A percentile compares a stretch with the other conserved stretches of the same genome.
Conservation (phyloP, 495 filamentous ascomycete species). For the Tuber magnatum region DNA sequence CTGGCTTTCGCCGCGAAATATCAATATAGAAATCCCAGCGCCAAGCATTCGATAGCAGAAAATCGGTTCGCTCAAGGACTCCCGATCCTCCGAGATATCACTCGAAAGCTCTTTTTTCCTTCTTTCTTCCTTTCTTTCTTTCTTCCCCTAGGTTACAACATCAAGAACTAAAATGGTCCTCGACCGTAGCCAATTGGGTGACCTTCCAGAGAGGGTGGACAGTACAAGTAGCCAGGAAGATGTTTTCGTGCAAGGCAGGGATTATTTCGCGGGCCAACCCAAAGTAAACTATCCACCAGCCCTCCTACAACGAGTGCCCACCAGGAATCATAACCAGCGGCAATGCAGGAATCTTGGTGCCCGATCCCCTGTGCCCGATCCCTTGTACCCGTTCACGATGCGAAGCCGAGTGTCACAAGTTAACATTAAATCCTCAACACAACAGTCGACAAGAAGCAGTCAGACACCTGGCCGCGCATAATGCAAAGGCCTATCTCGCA, state of each 20-base stretch:
- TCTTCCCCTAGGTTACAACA: background rate
- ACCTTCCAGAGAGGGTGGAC: conserved; percentile 17
- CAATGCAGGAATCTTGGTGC: conserved; percentile 44
- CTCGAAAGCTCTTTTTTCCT: background rate
- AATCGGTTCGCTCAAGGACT: background rate
- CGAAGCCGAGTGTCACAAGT: background rate
- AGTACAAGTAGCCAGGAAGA: background rate
- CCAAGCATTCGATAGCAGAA: background rate
- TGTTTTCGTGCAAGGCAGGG: background rate
- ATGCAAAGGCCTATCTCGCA: conserved; percentile 51
- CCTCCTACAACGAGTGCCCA: background rate
- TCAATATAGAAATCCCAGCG: background rate
- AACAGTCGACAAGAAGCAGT: conserved; percentile 45
- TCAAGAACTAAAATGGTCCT: conserved; percentile 6
- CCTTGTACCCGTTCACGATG: background rate
- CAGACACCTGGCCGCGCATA: conserved; percentile 45
- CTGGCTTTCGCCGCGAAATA: background rate
- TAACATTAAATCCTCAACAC: background rate
- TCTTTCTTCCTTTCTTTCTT: background rate
- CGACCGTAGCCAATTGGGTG: conserved; percentile 17
- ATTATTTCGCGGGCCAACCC: background rate
- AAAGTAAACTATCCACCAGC: background rate
- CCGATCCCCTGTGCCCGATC: background rate
- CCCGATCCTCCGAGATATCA: background rate
- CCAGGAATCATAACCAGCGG: conserved; percentile 51